Conservation (phyloP, 768 basidiomycete genomes). For the Dioszegia aurantiaca region DNA sequence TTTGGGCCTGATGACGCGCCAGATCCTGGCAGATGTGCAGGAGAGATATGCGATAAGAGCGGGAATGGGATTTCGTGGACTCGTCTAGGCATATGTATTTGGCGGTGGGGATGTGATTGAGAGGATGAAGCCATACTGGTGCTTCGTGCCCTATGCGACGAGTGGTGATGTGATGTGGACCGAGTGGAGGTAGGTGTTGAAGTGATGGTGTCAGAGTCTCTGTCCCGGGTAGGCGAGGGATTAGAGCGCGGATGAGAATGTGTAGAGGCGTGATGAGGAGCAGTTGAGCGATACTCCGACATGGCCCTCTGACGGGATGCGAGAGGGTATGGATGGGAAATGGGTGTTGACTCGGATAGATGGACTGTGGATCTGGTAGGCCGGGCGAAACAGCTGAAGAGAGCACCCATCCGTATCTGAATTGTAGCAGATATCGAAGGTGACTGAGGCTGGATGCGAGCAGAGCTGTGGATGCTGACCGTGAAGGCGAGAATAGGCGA, state of each 20-base stretch:
- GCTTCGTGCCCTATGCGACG: not conserved
- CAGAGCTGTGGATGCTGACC: too few species aligned
- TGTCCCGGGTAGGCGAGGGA: too few species aligned
- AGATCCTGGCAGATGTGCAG: not conserved
- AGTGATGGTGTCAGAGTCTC: not conserved
- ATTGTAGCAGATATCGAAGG: too few species aligned
- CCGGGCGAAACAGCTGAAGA: slow-evolving; percentile 11
- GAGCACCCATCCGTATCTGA: slow-evolving; percentile 9
- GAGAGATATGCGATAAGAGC: not conserved
- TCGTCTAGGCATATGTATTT: not conserved
- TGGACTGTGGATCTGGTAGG: not conserved
- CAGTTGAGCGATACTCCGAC: slow-evolving; percentile 1
- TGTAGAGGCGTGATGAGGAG: not conserved
- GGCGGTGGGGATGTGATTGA: not conserved
- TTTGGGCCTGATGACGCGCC: not conserved
- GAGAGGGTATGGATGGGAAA: slow-evolving; percentile 12
- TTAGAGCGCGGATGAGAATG: not conserved
- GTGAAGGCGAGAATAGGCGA: too few species aligned
- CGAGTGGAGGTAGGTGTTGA: not conserved
- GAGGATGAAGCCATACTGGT: not conserved
- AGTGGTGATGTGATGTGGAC: not conserved
- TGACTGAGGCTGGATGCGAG: too few species aligned
- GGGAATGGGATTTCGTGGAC: slow-evolving; percentile 14
- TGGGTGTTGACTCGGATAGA: not conserved
- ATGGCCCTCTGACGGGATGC: slow-evolving; percentile 8